Evolutionary conservation across 2,329 filamentous ascomycete genomes (phyloP), one percentile per base, ranked within the genome.

Genomic region (Emmonsia crescens): DNA sequence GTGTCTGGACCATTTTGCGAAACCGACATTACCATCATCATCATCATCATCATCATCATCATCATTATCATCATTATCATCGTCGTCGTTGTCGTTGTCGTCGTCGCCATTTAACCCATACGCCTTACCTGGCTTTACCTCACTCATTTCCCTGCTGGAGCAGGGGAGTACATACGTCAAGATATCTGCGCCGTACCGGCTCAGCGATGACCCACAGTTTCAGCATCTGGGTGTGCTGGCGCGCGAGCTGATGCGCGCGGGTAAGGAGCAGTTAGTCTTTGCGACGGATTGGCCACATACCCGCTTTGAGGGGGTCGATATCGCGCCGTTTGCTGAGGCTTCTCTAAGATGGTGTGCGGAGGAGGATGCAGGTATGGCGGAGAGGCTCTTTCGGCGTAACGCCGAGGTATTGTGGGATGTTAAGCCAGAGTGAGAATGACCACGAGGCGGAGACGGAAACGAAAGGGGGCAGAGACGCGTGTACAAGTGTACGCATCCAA

Each of bases 261-360:
- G 76, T 12, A 75, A 75, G 1, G 70, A 76, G 27, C 74, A 78
- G 19, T 74, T 83, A 10, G 78, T 86, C 0, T 86, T 84, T 69
- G 83, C 82, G 1, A 84, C 82, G 0, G 84, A 86, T 66, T 86
- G 84, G 84, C 84, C 84, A 24, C 83, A 86, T 69, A 87, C 85
- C 2, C 75, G 84, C 14, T 86, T 82, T 63, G 80, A 84, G 27
- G 79, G 79, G 1, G 65, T 84, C 1, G 79, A 86, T 66, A 81
- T 85, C 27, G 74, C 70, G 55, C 80, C 79, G 0, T 86, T 82
- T 68, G 76, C 84, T 33, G 76, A 83, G 62, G 75, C 72, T 59
- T 81, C 83, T 57, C 68, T 86, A 60, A 74, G 79, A 16, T 82
- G 82, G 77, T 84, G 82, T 65, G 76, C 73, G 1, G 72, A 75